These are phyloP conservation scores for Nephelium lappaceum DNA, from an alignment of 345 rosid genomes.

Conservation along the genomic window DNA sequence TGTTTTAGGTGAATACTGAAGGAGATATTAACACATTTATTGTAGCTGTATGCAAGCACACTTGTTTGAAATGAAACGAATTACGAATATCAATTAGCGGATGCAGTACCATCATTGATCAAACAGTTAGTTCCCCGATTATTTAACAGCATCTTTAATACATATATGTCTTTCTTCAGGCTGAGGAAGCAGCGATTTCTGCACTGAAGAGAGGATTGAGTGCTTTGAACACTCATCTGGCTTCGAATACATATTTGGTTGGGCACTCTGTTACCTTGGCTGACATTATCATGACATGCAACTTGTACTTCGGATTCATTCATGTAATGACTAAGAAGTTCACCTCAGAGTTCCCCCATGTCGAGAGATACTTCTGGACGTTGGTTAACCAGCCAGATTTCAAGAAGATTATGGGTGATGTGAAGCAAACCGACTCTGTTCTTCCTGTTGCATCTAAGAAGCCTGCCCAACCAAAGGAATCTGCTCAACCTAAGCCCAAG, in stretches of 20 bases:
- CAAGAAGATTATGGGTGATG: constrained; percentile 79
- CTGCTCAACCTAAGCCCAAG: constrained; percentile 71
- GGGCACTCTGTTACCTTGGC: constrained; percentile 92
- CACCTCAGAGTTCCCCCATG: constrained; percentile 90
- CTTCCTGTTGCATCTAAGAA: constrained; percentile 63
- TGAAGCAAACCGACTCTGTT: constrained; percentile 75
- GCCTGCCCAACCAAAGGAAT: constrained; percentile 59
- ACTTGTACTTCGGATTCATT: constrained; percentile 57
- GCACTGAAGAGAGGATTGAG: constrained; percentile 77
- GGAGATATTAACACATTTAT: too few species aligned
- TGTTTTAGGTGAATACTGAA: too few species aligned
- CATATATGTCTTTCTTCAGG: constrained; percentile 34
- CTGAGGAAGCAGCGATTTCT: constrained; percentile 78
- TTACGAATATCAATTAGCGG: background rate
- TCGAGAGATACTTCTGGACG: constrained; percentile 99
- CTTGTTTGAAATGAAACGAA: too few species aligned
- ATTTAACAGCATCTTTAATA: background rate
- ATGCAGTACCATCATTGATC: background rate
- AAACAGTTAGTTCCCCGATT: background rate
- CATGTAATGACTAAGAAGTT: constrained; percentile 71
- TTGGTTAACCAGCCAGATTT: constrained; percentile 89
- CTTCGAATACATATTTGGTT: constrained; percentile 83
- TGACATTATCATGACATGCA: constrained; percentile 78
- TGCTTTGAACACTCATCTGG: constrained; percentile 72
- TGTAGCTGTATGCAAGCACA: background rate